Percentiles rank a stretch among this genome's conserved stretches.
Evolutionary conservation across 164 flowering plant species (phyloP).

Genomic region (Amborella trichopoda): DNA sequence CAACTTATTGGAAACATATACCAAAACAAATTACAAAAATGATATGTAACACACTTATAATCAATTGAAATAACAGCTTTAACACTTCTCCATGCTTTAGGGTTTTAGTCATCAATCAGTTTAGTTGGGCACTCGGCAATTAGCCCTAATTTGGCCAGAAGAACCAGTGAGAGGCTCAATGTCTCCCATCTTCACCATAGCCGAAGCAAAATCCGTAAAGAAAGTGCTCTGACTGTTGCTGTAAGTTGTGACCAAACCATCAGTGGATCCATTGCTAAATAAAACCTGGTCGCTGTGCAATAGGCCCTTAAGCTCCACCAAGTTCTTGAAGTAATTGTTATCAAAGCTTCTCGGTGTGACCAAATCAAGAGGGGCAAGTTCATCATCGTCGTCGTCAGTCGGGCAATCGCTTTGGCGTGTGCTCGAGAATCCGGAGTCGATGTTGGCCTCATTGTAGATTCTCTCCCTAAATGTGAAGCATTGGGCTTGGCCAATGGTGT

Average conservation of each 20-base stretch:
- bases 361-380: slow-evolving; percentile 2
- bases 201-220: slow-evolving; percentile 6
- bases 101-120: no score
- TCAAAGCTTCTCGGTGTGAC: background rate
- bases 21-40: no score
- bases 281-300: slow-evolving; percentile 9
- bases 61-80: no score
- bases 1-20: no score
- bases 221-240: slow-evolving; percentile 1
- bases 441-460: slow-evolving; percentile 2
- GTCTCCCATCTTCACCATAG: slow-evolving; percentile 15
- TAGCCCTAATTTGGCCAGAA: background rate
- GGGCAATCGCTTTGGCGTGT: slow-evolving; percentile 1
- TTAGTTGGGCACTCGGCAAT: background rate
- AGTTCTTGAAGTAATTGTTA: slow-evolving; percentile 1
- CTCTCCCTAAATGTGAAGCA: background rate
- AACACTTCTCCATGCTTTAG: no score
- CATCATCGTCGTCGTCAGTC: background rate
- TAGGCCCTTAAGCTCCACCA: slow-evolving; percentile 6
- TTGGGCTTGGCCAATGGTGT: background rate
- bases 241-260: slow-evolving; percentile 4
- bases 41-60: no score
- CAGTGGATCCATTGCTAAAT: slow-evolving; percentile 9
- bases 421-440: background rate
- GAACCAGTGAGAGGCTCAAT: background rate